Base-by-base conservation (phyloP, 768 basidiomycete species). In the Floccularia luteovirens region DNA sequence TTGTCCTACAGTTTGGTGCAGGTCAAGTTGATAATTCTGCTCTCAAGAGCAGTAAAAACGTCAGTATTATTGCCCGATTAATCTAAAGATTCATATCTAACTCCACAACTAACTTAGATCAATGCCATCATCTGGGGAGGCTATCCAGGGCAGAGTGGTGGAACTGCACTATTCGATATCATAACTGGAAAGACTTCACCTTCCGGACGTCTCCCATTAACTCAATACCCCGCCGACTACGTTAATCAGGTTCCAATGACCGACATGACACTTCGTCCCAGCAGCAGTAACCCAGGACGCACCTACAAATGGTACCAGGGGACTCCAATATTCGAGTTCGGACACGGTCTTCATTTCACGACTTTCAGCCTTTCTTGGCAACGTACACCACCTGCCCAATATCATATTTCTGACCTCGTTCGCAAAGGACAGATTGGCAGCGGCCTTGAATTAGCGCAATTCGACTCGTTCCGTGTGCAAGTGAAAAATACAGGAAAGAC, bases 271-370 rank as follows among this genome's bases (percentile, higher is more conserved):
- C 54, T 77, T 25, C 74, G 70, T 16, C 71, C 75, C 5, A 67
- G 62, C 48, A 46, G 55, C 22, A 61, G 60, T 34, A 72, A 66
- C 46, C 75, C 76, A 0, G 75, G 75, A 8, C 64, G 75, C 24
- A 77, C 75, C 6, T 77, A 77, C 56, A 74, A 68, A 45, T 79
- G 75, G 75, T 77, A 67, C 58, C 62, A 59, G 17, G 72, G 65
- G 11, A 61, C 61, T 12, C 67, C 74, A n/a, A 61, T 75, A 14
- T 74, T 65, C 50, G 64, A 68, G 39, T 77, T 75, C 46, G 77
- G 75, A 13, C 62, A 63, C 38, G 77, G 75, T 14, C 56, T 75
- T 36, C 74, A 76, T 50, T 77, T 65, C 55, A 77, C 75, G 3
- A 69, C 58, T 4, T 77, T 79, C 56, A 42, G 35, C 13, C 51